Percentiles rank a stretch among this genome's conserved stretches.
Conservation (phyloP, 495 filamentous ascomycete genomes). For the Talaromyces nanjingensis region DNA sequence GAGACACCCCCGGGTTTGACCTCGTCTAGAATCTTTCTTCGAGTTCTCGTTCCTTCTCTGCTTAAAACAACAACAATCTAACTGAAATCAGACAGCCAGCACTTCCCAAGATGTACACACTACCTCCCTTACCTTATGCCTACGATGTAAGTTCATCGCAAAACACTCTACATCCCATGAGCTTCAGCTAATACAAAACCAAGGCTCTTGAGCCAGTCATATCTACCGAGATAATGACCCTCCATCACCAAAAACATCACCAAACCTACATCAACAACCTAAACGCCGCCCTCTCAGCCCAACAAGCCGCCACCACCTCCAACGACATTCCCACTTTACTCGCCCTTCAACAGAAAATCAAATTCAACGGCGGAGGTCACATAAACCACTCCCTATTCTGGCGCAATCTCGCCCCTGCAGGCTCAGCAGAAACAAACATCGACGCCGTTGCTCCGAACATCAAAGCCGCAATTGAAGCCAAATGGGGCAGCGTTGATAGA, state of each 20-base stretch:
- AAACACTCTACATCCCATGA: background rate
- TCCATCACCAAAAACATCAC: conserved; percentile 64
- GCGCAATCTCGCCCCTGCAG: conserved; percentile 74
- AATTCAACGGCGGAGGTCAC: conserved; percentile 93
- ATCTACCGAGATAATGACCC: conserved; percentile 93
- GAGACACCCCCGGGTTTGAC: background rate
- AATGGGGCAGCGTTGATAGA: conserved; percentile 62
- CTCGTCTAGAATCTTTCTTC: background rate
- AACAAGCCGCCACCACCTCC: conserved; percentile 34
- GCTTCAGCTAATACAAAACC: conserved; percentile 4
- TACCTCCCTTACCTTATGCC: conserved; percentile 36
- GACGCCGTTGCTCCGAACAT: conserved; percentile 44
- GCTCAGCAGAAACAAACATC: conserved; percentile 57
- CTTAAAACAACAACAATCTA: background rate
- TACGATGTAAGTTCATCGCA: conserved; percentile 29
- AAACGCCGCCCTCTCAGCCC: conserved; percentile 46
- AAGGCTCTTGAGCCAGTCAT: conserved; percentile 87
- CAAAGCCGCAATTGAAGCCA: conserved; percentile 55
- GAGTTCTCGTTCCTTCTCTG: background rate
- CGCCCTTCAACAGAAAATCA: conserved; percentile 72
- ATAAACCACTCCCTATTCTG: conserved; percentile 92
- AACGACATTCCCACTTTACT: conserved; percentile 56
- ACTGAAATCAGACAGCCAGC: background rate
- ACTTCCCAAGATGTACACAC: conserved; percentile 17
- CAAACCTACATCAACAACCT: conserved; percentile 59